Base-by-base conservation (phyloP, 768 basidiomycete species). In the Pleurotus giganteus region DNA sequence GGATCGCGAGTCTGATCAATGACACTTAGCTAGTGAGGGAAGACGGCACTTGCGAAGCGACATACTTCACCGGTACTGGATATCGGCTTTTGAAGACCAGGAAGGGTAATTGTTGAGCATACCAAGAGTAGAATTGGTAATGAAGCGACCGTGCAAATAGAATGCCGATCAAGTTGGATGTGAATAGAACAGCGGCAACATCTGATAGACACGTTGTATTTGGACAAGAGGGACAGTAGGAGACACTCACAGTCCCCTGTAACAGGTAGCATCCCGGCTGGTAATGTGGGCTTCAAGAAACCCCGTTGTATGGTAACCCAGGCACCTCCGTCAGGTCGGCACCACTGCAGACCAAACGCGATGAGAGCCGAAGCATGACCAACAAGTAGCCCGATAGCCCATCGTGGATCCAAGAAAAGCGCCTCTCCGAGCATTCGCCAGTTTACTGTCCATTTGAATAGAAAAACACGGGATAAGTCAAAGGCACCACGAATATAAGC, bases 91-190 rank as follows among this genome's bases (percentile, higher is more conserved):
- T 84, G 80, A 85, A 94, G 3, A 83, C 74, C 26, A 98, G 69
- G 65, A 95, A 86, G 1, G 96, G 93, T 29, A 96, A 68, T 62
- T 95, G 92, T 54, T 91, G 88, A 8, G 88, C 91, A 66, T 98
- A 98, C 97, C 97, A 99, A 4, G 91, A 86, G 68, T 97, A 97
- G 70, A 99, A 99, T 61, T 99, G 97, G 66, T 98, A 98, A 66
- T 99, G 97, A 41, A 99, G 73, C 8, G 96, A 98, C 17, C 97
- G 84, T 19, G 97, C 92, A 66, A 91, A 97, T 5, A 91, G 58
- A 31, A 98, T 88, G 15, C 97, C 97, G 50, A 97, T 86, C 34
- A 98, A 67, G 65, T 98, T 98, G 13, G 89, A 89, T 1, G 92
- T 95, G 74, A 92, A 93, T 4, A 98, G 76, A 21, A 94, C 77